Evolutionary conservation across 345 rosid genomes (phyloP), one percentile per base, ranked within the genome.

Genomic region (Pseudoturritis turrita): DNA sequence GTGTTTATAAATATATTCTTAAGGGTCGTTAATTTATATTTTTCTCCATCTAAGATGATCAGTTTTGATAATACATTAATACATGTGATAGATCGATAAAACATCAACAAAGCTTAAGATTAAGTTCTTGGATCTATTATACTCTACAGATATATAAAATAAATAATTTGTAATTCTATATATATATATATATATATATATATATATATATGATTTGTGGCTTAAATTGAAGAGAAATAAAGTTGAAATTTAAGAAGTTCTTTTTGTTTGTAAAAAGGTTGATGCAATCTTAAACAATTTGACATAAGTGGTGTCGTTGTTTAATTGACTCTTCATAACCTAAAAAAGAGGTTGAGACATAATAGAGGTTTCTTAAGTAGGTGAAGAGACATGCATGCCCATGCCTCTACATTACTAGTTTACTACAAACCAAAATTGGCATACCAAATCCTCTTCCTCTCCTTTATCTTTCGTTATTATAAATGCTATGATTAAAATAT

Each of bases 371-470:
- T 65, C 58, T 26, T 73, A 73, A 65, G 59, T 65, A 65, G 72
- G 72, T 65, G 77, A 73, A 65, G 72, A 49, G 61, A 22, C 78
- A 66, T 74, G 61, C 78, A 74, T 74, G 61, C 41, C 61, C 54
- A 74, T 74, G 72, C 54, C 73, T 46, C 52, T 39, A 40, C 45
- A 29, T 66, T 50, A 74, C 52, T 39, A 40, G 37, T 21, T 66
- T 50, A 74, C 78, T 66, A 66, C 47, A 74, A 28, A 74, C 73
- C 73, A 65, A 73, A 64, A 4, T 26, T 22, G 18, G 10, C 65
- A 64, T 45, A 73, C 59, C 65, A 65, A 65, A 46, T 56, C 44
- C 65, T 53, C 36, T 45, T 15, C 55, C 36, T 31, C 36, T 31
- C 21, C 4, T 10, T 2, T 22, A 6, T 7, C 37, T 12, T 21